phyloP scores from a whole-genome alignment of 441 rosid species.

The Metrosideros polymorpha region DNA sequence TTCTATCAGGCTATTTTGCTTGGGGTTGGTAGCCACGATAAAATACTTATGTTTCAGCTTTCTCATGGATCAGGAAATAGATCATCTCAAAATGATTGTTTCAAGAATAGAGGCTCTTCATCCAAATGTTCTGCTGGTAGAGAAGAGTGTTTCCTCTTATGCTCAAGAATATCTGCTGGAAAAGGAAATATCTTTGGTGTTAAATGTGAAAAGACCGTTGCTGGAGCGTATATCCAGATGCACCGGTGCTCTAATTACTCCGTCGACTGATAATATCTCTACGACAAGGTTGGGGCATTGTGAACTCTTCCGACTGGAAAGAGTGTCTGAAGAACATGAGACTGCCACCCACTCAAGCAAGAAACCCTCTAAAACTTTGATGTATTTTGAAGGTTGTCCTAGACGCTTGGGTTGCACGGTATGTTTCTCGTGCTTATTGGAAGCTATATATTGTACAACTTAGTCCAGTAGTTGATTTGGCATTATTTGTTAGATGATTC shows the following conservation, averaged over 20 bases:
- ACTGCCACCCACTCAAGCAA: slow-evolving; percentile 43
- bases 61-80: slow-evolving; percentile 52
- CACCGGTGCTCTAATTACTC: slow-evolving; percentile 69
- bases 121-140: slow-evolving; percentile 89
- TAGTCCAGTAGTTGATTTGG: background rate
- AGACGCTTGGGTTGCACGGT: slow-evolving; percentile 98
- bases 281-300: slow-evolving; percentile 62
- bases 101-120: slow-evolving; percentile 78
- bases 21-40: background rate
- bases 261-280: slow-evolving; percentile 56
- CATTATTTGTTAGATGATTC: background rate
- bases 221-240: slow-evolving; percentile 88
- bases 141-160: slow-evolving; percentile 81
- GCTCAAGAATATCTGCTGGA: slow-evolving; percentile 74
- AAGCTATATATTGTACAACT: background rate
- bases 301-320: slow-evolving; percentile 69
- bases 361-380: slow-evolving; percentile 76
- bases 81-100: slow-evolving; percentile 72
- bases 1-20: background rate
- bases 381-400: slow-evolving; percentile 98
- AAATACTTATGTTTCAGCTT: background rate
- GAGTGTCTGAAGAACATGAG: slow-evolving; percentile 69
- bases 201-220: slow-evolving; percentile 71
- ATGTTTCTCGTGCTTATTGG: slow-evolving; percentile 9
- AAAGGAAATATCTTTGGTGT: slow-evolving; percentile 89